Base-by-base conservation (phyloP, 2,329 filamentous ascomycete species). In the Curvularia sp. region DNA sequence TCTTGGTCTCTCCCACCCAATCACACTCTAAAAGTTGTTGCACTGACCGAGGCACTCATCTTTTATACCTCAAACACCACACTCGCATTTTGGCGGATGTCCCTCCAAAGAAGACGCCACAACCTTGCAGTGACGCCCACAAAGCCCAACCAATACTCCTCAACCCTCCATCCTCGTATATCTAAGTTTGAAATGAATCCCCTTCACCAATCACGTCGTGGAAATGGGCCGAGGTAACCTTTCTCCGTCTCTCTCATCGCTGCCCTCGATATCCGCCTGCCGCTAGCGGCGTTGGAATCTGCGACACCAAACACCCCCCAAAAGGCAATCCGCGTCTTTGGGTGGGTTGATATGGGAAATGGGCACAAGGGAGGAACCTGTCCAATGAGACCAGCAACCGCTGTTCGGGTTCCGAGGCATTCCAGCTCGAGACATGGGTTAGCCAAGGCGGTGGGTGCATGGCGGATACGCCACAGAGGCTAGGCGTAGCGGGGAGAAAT, bases 361-460 rank as follows among this genome's bases (percentile, higher is more conserved):
- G 19, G 7, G 13, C 10, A 43, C 12, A 18, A 6, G 9, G 19
- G 23, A 27, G 7, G 15, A 4, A 27, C 6, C 7, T 43, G 15
- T 27, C 56, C 57, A 59, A 60, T 60, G 28, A 42, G 36, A 39
- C 45, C 13, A 19, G 21, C 5, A 19, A 18, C 19, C 12, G 28
- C 56, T 39, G 46, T 51, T 46, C 15, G 48, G 19, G 53, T 57
- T 62, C 59, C 41, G 59, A 60, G 57, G 59, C 45, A 54, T 36
- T 12, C 28, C 28, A 15, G 21, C n/a, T 43, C 15, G 25, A 46
- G 47, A 27, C 30, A 23, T 41, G 21, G 27, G 46, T 23, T 21
- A 36, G 58, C 51, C 43, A 58, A 50, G 46, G 36, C 32, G 10
- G 7, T 32, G 49, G 12, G 19, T 53, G 34, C 51, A 61, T 49